phyloP scores from a whole-genome alignment of 2,329 filamentous ascomycete species.

The Alternaria brassicicola region DNA sequence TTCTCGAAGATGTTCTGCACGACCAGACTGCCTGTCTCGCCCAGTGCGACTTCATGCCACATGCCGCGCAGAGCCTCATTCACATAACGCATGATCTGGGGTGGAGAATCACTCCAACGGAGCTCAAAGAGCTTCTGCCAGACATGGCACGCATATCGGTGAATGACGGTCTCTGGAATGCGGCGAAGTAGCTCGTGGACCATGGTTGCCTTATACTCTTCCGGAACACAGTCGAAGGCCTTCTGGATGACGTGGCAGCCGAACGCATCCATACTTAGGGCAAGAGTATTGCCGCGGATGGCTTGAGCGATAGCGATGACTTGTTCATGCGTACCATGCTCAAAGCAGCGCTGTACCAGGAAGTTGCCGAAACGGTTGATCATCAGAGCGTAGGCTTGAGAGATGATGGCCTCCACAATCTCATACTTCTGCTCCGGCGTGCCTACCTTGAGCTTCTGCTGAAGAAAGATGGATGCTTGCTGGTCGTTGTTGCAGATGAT shows the following conservation, averaged over 20 bases:
- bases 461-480: slow-evolving; percentile 97
- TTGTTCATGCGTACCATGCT: slow-evolving; percentile 94
- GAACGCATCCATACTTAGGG: slow-evolving; percentile 97
- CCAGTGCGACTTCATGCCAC: slow-evolving; percentile 98
- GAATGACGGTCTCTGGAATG: slow-evolving; percentile 97
- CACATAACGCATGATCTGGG: slow-evolving; percentile 98
- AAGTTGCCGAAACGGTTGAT: slow-evolving; percentile 99
- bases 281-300: slow-evolving; percentile 92
- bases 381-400: slow-evolving; percentile 94
- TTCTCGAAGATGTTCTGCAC: slow-evolving; percentile 99
- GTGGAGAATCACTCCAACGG: slow-evolving; percentile 91
- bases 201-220: slow-evolving; percentile 98
- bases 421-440: slow-evolving; percentile 95
- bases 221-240: slow-evolving; percentile 95
- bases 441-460: slow-evolving; percentile 98
- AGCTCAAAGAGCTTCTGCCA: slow-evolving; percentile 99
- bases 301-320: slow-evolving; percentile 90
- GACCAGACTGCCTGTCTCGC: slow-evolving; percentile 95
- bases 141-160: slow-evolving; percentile 97
- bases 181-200: slow-evolving; percentile 95
- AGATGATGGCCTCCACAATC: slow-evolving; percentile 94
- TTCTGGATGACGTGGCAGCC: slow-evolving; percentile 99
- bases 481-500: slow-evolving; percentile 99
- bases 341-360: slow-evolving; percentile 96
- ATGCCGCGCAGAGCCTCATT: slow-evolving; percentile 93